Conservation (phyloP, 2,329 filamentous ascomycete species). For the Paraphoma chrysanthemicola region DNA sequence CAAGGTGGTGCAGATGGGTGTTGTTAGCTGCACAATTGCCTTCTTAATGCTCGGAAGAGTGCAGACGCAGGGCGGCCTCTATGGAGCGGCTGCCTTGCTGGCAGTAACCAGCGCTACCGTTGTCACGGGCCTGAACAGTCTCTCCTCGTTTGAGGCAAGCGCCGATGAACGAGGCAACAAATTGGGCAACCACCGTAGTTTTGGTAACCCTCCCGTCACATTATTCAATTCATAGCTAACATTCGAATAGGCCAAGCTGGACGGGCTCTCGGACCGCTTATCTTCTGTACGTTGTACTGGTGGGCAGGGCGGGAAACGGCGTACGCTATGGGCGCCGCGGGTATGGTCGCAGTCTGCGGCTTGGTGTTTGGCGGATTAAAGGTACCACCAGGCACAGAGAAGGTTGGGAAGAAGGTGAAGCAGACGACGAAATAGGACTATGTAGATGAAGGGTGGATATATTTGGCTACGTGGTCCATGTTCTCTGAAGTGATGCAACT, state of each 20-base stretch:
- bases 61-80: conserved; percentile 72
- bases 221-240: conserved; percentile 15
- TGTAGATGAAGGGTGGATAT: background rate
- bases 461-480: too few species aligned
- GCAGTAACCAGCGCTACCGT: conserved; percentile 94
- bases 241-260: conserved; percentile 77
- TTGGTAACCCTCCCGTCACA: conserved; percentile 48
- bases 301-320: conserved; percentile 91
- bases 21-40: conserved; percentile 76
- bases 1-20: conserved; percentile 78
- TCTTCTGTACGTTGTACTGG: conserved; percentile 98
- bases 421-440: conserved; percentile 4
- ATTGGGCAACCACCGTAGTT: conserved; percentile 79
- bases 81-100: conserved; percentile 80
- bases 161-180: conserved; percentile 84
- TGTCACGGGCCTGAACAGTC: conserved; percentile 88
- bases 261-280: conserved; percentile 81
- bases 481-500: too few species aligned
- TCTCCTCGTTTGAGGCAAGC: conserved; percentile 87
- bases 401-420: conserved; percentile 31
- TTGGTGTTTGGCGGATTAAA: conserved; percentile 76
- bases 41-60: conserved; percentile 81
- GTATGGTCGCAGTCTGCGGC: conserved; percentile 76
- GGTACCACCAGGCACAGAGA: conserved; percentile 60
- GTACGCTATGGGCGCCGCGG: conserved; percentile 79